Evolutionary conservation across 2,329 filamentous ascomycete species (phyloP).

Genomic region (Epicoccum sorghinum): DNA sequence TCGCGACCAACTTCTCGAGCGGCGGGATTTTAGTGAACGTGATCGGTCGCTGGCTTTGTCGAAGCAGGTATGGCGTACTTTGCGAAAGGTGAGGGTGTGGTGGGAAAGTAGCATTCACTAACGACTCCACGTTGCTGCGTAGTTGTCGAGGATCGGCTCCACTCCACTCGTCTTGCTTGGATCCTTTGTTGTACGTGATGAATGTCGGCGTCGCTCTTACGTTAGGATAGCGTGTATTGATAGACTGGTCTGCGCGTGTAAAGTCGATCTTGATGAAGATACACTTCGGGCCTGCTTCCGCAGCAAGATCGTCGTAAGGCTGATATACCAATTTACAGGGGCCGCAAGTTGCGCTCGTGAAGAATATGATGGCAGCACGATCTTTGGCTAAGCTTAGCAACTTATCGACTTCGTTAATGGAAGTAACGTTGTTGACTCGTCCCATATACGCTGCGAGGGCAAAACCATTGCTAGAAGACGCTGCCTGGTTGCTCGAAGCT

Average conservation of each 20-base stretch:
- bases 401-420: slow-evolving; percentile 64
- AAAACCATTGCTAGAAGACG: slow-evolving; percentile 13
- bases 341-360: slow-evolving; percentile 85
- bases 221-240: slow-evolving; percentile 63
- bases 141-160: slow-evolving; percentile 75
- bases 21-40: slow-evolving; percentile 81
- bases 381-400: slow-evolving; percentile 65
- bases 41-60: slow-evolving; percentile 69
- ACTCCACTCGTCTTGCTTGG: slow-evolving; percentile 79
- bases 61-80: slow-evolving; percentile 72
- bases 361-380: slow-evolving; percentile 84
- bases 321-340: slow-evolving; percentile 87
- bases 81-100: slow-evolving; percentile 77
- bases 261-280: slow-evolving; percentile 85
- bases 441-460: slow-evolving; percentile 41
- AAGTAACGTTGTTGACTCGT: slow-evolving; percentile 67
- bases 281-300: slow-evolving; percentile 70
- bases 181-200: slow-evolving; percentile 78
- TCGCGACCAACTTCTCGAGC: slow-evolving; percentile 78
- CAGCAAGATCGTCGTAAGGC: slow-evolving; percentile 78
- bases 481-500: slow-evolving; percentile 16
- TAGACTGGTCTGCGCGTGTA: slow-evolving; percentile 66
- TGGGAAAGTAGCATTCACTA: slow-evolving; percentile 77
- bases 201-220: slow-evolving; percentile 87
- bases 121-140: slow-evolving; percentile 71